Conservation (phyloP, 179 eudicot species). For the Carnegiea gigantea region DNA sequence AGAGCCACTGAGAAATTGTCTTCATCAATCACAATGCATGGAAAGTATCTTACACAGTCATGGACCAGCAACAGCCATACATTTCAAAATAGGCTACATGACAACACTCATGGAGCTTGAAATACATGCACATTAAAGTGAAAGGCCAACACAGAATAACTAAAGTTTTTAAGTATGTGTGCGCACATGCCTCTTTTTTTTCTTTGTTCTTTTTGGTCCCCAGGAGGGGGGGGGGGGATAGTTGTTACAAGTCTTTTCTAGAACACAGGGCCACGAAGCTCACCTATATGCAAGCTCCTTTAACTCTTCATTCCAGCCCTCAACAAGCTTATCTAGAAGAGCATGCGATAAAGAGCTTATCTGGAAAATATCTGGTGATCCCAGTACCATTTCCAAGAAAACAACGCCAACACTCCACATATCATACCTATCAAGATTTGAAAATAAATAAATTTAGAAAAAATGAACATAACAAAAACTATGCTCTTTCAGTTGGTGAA, state of each 20-base stretch:
- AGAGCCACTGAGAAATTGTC: too few relatives aligned
- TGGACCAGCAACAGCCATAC: too few relatives aligned
- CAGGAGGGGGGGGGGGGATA: too few relatives aligned
- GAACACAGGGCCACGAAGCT: conserved; percentile 20
- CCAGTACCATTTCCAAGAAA: conserved; percentile 79
- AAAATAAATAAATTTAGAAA: conserved; percentile 10
- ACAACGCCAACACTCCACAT: conserved; percentile 99
- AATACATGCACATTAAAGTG: not conserved
- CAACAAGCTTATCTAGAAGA: conserved; percentile 82
- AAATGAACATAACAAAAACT: not conserved
- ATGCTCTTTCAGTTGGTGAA: not conserved
- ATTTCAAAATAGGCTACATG: too few relatives aligned
- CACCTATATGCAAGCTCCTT: conserved; percentile 94
- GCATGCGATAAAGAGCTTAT: conserved; percentile 71
- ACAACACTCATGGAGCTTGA: not conserved
- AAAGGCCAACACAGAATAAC: too few relatives aligned
- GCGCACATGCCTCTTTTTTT: not conserved
- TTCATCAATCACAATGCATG: too few relatives aligned
- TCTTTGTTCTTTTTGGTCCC: too few relatives aligned
- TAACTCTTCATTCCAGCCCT: conserved; percentile 90
- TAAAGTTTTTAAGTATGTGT: not conserved
- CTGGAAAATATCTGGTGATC: conserved; percentile 95
- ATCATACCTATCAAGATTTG: conserved; percentile 65
- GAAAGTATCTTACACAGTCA: too few relatives aligned
- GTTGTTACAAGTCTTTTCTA: too few relatives aligned